These are phyloP conservation scores for Litsea cubeba DNA, from an alignment of 164 flowering plant genomes.

Conservation along the genomic window DNA sequence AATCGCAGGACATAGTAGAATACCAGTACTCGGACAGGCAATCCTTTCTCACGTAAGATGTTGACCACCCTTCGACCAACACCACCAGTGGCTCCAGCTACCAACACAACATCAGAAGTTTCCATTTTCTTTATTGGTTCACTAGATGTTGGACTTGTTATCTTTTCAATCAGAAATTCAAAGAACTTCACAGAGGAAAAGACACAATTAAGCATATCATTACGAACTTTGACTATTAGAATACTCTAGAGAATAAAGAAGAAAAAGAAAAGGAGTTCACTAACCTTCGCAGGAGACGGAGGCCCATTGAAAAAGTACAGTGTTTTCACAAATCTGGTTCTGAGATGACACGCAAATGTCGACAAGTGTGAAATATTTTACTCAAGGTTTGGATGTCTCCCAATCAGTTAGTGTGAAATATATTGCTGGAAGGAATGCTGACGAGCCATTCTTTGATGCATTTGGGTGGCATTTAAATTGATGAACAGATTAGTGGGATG, in stretches of 20 bases:
- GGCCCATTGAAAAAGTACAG: conserved; percentile 82
- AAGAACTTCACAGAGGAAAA: conserved; percentile 50
- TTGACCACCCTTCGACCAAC: conserved; percentile 95
- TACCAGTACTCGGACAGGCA: conserved; percentile 85
- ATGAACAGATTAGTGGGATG: neutral
- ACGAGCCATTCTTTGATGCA: neutral
- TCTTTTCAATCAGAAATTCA: conserved; percentile 55
- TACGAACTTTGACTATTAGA: neutral
- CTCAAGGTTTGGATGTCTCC: too few species aligned
- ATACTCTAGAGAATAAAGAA: neutral
- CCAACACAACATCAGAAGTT: conserved; percentile 61
- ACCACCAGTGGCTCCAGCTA: conserved; percentile 96
- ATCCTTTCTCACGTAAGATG: conserved; percentile 60
- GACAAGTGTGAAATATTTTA: too few species aligned
- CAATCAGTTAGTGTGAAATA: neutral
- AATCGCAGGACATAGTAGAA: conserved; percentile 1
- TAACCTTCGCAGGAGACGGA: conserved; percentile 89
- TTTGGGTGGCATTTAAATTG: neutral
- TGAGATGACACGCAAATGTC: neutral
- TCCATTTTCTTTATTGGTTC: conserved; percentile 56
- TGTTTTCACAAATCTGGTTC: conserved; percentile 50
- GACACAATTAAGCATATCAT: conserved; percentile 19
- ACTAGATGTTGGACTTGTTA: conserved; percentile 50
- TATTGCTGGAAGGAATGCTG: neutral
- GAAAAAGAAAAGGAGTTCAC: conserved; percentile 4